These are phyloP conservation scores for Cercospora sojina DNA, from an alignment of 2,329 filamentous ascomycete species.

Conservation along the genomic window DNA sequence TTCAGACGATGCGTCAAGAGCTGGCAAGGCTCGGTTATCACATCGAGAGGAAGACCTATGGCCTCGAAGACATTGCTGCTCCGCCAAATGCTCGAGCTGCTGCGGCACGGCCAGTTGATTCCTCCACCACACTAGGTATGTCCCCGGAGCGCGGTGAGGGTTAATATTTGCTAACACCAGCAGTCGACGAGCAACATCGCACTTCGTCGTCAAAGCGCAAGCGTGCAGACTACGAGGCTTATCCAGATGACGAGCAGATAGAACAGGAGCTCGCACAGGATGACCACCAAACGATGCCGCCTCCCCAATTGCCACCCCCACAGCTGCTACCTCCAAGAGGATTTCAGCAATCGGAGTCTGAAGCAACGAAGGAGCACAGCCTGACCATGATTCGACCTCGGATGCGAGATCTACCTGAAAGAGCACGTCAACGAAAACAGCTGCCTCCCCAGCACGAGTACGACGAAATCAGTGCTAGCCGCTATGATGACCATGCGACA, in stretches of 20 bases:
- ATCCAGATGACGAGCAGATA: conserved; percentile 19
- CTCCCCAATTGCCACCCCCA: conserved; percentile 12
- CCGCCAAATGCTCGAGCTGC: not conserved
- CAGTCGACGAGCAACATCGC: conserved; percentile 21
- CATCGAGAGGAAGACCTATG: conserved; percentile 30
- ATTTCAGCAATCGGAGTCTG: not conserved
- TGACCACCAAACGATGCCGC: not conserved
- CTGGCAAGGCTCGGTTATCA: conserved; percentile 35
- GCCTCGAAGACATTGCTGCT: conserved; percentile 17
- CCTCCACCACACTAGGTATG: conserved; percentile 24
- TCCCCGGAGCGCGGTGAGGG: not conserved
- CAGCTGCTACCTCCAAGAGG: conserved; percentile 1
- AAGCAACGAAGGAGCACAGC: not conserved
- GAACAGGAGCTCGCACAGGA: not conserved
- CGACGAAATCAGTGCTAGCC: not conserved
- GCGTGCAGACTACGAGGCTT: conserved; percentile 28
- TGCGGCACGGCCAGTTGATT: conserved; percentile 5
- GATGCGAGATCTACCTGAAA: not conserved
- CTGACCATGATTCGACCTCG: not conserved
- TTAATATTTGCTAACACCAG: not conserved
- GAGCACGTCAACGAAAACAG: not conserved
- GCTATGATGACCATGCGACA: not conserved
- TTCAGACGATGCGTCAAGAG: conserved; percentile 32
- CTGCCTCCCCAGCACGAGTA: not conserved
- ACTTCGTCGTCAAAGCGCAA: conserved; percentile 37